Base-by-base conservation (phyloP, 2,329 filamentous ascomycete genomes). In the Cordyceps cateniannulata region DNA sequence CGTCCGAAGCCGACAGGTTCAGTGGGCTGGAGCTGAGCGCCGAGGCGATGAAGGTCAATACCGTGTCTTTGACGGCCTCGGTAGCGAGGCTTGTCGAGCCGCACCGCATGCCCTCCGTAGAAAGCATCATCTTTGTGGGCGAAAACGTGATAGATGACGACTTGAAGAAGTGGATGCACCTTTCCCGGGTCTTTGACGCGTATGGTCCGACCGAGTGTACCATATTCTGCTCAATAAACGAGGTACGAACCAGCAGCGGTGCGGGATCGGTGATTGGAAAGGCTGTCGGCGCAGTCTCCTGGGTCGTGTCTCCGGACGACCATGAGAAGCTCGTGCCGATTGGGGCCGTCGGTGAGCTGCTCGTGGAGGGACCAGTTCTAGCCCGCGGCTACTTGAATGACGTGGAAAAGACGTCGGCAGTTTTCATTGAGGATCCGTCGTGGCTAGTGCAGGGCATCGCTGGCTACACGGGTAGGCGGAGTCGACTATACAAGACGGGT, bases 21-120 rank as follows among this genome's bases (percentile, higher is more conserved):
- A 76, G 77, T 58, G 75, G 80, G 61, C 72, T 83, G 3, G 70
- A 73, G 6, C 77, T 73, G 1, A 75, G 75, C 1, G 78, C 84
- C 20, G 73, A 73, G 20, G 68, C 73, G 1, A 77, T 79, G 71
- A 66, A 76, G n/a, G 77, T 75, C 44, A 80, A 76, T 65, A 76
- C 74, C 70, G 77, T 75, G 22, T 75, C 78, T 63, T 72, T 83
- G 47, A 85, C 83, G 3, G 35, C 45, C 6, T 59, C 55, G 9
- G 47, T 47, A 10, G 47, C 55, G 10, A 40, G 47, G 6, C 22
- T 59, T 22, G 1, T 59, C 5, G 35, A 51, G 20, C 62, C 59
- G 2, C 18, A 3, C 5, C 32, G 48, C 20, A 52, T 63, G 9
- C 62, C 47, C 14, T 29, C 50, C n/a, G 27, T 63, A 7, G 27